Evolutionary conservation across 2,329 filamentous ascomycete species (phyloP).

Genomic region (Leptosphaerulina australis): DNA sequence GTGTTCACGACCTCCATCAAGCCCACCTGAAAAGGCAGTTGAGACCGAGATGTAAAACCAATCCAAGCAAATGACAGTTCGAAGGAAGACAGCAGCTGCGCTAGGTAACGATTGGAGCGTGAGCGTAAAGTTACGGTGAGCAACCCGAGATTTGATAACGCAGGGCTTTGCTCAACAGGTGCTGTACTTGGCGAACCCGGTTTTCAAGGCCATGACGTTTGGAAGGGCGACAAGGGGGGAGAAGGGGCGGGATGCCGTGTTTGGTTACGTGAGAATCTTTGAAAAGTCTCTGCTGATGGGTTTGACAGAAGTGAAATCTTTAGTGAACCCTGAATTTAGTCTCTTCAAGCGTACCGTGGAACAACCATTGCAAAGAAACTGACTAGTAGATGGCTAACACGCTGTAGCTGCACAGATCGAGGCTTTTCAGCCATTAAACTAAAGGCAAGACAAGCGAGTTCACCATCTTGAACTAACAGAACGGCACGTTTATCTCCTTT

Average conservation of each 20-base stretch:
- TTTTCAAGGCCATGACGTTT: conserved; percentile 18
- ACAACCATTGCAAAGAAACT: background rate
- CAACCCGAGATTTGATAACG: conserved; percentile 8
- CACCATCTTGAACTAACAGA: conserved; percentile 15
- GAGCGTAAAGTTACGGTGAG: conserved; percentile 18
- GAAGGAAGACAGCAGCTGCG: too few species aligned
- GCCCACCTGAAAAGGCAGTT: conserved; percentile 2
- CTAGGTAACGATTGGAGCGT: conserved; percentile 8
- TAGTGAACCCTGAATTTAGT: background rate
- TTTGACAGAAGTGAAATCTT: background rate
- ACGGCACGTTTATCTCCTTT: conserved; percentile 18
- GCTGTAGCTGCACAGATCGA: background rate
- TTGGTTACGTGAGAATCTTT: conserved; percentile 5
- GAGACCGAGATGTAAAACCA: background rate
- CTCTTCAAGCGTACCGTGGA: conserved; percentile 6
- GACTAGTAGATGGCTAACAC: background rate
- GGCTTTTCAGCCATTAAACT: conserved; percentile 10
- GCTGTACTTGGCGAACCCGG: conserved; percentile 16
- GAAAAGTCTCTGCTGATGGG: background rate
- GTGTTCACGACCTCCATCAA: conserved; percentile 2
- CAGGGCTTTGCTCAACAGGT: conserved; percentile 20
- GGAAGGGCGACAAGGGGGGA: conserved; percentile 18
- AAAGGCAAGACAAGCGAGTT: conserved; percentile 22
- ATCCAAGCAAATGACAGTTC: background rate
- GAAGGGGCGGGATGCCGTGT: conserved; percentile 19